These are phyloP conservation scores for Aechmea fasciata DNA, from an alignment of 176 grass and related monocot genomes.

Conservation along the genomic window DNA sequence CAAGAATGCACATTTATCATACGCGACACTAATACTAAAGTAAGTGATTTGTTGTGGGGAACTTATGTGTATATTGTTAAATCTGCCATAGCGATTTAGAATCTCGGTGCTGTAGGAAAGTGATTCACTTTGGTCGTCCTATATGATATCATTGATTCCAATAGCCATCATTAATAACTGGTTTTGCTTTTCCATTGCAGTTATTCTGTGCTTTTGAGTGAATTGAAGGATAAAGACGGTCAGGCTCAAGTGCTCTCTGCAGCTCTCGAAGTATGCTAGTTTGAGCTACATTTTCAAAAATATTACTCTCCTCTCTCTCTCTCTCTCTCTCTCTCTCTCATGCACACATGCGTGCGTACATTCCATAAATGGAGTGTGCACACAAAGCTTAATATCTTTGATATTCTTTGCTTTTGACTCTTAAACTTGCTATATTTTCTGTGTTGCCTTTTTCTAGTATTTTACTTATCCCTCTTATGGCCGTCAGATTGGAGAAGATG, in stretches of 20 bases:
- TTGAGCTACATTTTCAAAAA: not conserved
- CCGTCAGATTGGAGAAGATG: conserved; percentile 78
- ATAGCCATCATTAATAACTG: not conserved
- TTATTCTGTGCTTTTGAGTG: conserved; percentile 75
- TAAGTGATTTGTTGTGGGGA: conserved; percentile 23
- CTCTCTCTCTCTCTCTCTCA: not conserved
- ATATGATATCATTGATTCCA: not conserved
- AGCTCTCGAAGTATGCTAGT: conserved; percentile 46
- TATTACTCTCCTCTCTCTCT: not conserved
- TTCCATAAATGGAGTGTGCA: not conserved
- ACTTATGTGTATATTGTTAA: no score
- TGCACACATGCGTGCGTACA: no score
- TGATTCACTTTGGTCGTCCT: not conserved
- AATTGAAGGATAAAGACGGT: conserved; percentile 79
- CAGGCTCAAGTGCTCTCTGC: conserved; percentile 91
- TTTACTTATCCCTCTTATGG: conserved; percentile 4
- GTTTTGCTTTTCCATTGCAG: conserved; percentile 24
- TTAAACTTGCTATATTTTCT: not conserved
- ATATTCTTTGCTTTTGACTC: not conserved
- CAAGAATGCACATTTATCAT: conserved; percentile 85
- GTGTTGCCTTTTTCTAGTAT: conserved; percentile 16
- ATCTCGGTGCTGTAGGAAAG: not conserved
- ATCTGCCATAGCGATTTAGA: no score
- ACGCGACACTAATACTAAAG: conserved; percentile 85
- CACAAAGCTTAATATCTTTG: not conserved